Percentiles rank a stretch among this genome's conserved stretches.
These are phyloP conservation scores for Alternaria brassicicola DNA, from an alignment of 2,329 filamentous ascomycete species.

Conservation along the genomic window DNA sequence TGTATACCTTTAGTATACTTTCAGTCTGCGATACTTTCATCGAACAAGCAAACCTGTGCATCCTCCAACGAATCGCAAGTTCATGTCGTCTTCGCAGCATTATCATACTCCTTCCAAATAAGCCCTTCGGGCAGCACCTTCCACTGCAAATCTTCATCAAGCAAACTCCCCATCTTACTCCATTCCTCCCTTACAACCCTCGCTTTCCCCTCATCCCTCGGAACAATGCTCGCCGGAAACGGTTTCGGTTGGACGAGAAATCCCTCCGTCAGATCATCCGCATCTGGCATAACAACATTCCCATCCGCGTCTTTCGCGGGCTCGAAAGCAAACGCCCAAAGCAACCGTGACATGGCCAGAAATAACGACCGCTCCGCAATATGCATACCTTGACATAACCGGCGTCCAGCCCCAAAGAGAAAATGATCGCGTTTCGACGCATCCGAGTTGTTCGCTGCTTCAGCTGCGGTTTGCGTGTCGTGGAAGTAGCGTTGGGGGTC, in stretches of 20 bases:
- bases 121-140: conserved; percentile 25
- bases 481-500: conserved; percentile 50
- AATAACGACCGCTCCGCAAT: conserved; percentile 44
- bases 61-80: too few relatives aligned
- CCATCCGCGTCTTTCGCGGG: conserved; percentile 4
- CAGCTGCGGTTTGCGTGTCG: conserved; percentile 37
- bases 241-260: conserved; percentile 24
- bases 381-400: conserved; percentile 49
- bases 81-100: conserved; percentile 5
- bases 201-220: conserved; percentile 16
- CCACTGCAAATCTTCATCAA: conserved; percentile 31
- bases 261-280: conserved; percentile 24
- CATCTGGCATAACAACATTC: conserved; percentile 16
- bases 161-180: conserved; percentile 19
- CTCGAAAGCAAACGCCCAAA: conserved; percentile 44
- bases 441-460: conserved; percentile 41
- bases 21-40: too few relatives aligned
- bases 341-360: conserved; percentile 38
- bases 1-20: too few relatives aligned
- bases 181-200: conserved; percentile 20
- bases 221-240: conserved; percentile 25
- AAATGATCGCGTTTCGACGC: conserved; percentile 44
- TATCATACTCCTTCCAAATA: conserved; percentile 21
- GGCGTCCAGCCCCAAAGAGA: conserved; percentile 47
- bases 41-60: not conserved